These are phyloP conservation scores for Rhodotorula sp. DNA, from an alignment of 1,284 basidiomycete genomes.

Conservation along the genomic window DNA sequence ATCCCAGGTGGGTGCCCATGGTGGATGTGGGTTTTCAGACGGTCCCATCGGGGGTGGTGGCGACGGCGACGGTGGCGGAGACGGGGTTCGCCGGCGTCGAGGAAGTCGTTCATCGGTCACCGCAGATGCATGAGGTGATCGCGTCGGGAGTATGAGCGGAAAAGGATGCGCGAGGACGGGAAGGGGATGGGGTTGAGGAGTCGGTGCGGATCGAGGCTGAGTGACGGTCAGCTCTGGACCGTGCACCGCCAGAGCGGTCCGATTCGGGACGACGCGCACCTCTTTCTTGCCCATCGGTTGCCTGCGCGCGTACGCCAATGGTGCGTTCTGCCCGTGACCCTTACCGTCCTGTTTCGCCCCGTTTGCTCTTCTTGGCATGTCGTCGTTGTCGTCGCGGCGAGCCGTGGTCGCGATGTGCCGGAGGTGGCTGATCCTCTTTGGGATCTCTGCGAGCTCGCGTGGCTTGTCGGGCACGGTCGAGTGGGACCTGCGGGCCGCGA, in stretches of 20 bases:
- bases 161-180: neutral
- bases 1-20: neutral
- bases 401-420: neutral
- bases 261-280: neutral
- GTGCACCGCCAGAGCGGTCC: neutral
- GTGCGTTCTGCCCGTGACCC: no score
- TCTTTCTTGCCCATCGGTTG: conserved; percentile 6
- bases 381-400: neutral
- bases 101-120: no score
- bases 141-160: neutral
- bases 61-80: no score
- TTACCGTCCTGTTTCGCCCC: neutral
- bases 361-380: neutral
- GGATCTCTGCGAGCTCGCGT: no score
- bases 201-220: neutral
- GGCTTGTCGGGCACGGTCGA: no score
- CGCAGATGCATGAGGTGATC: no score
- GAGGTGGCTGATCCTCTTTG: no score
- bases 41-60: neutral
- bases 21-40: neutral
- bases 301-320: conserved; percentile 2
- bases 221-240: neutral
- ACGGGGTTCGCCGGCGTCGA: no score
- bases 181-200: neutral
- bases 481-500: no score